phyloP scores from a whole-genome alignment of 176 grass and related monocot genomes.

The Panicum miliaceum region DNA sequence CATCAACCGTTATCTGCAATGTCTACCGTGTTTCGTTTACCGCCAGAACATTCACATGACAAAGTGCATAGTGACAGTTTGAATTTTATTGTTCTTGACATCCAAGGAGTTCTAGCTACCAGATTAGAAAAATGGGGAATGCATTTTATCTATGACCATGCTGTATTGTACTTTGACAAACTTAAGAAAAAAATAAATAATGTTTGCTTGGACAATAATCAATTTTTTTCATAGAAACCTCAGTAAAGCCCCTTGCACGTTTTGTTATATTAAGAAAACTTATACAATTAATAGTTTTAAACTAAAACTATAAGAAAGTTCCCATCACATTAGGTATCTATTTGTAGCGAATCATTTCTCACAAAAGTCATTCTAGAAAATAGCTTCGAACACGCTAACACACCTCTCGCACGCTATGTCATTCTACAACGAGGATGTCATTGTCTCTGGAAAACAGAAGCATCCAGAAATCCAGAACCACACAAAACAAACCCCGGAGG shows the following conservation, averaged over 20 bases:
- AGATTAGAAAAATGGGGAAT: too few relatives aligned
- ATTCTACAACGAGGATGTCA: background rate
- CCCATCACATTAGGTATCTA: background rate
- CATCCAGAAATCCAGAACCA: background rate
- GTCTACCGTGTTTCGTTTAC: background rate
- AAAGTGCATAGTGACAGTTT: background rate
- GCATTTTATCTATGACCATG: background rate
- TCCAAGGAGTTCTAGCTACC: background rate
- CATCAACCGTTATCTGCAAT: background rate
- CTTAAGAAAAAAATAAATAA: background rate
- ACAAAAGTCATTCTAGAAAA: background rate
- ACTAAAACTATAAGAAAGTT: background rate
- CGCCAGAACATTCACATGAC: background rate
- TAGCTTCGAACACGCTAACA: constrained; percentile 2
- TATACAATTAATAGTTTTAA: background rate
- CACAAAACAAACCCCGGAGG: background rate
- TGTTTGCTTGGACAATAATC: background rate
- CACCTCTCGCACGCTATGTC: background rate
- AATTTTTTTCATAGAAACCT: too few relatives aligned
- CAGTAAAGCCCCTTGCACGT: background rate
- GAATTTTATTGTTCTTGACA: background rate
- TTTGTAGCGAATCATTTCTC: background rate
- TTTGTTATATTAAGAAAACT: background rate
- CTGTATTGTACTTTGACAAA: background rate
- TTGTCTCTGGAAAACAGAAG: background rate